Conservation (phyloP, 2,329 filamentous ascomycete genomes). For the Aaosphaeria arxii region DNA sequence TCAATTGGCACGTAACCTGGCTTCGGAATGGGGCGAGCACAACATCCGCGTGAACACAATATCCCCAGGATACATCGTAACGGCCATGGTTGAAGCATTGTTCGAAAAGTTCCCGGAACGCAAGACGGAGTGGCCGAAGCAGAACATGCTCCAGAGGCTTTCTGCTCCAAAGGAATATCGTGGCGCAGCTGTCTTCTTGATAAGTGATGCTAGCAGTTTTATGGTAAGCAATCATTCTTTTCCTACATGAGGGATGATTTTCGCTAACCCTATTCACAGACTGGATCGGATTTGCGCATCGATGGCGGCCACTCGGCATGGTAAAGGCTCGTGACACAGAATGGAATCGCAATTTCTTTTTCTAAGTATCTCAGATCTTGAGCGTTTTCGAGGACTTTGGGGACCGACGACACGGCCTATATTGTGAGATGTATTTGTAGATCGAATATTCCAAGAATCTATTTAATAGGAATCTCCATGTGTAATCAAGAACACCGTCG, state of each 20-base stretch:
- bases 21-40: slow-evolving; percentile 68
- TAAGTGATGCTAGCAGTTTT: slow-evolving; percentile 40
- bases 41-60: slow-evolving; percentile 79
- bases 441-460: too few species aligned
- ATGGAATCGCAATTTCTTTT: too few species aligned
- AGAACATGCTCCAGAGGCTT: slow-evolving; percentile 71
- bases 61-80: slow-evolving; percentile 76
- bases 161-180: slow-evolving; percentile 36
- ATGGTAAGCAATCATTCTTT: slow-evolving; percentile 21
- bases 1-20: slow-evolving; percentile 68
- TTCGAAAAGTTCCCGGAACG: slow-evolving; percentile 73
- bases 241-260: background rate
- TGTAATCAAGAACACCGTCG: too few species aligned
- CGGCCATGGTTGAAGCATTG: slow-evolving; percentile 77
- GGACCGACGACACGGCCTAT: too few species aligned
- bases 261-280: slow-evolving; percentile 14
- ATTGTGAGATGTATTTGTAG: too few species aligned
- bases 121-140: slow-evolving; percentile 66
- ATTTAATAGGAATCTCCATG: too few species aligned
- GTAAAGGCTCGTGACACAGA: slow-evolving; percentile 13
- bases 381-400: too few species aligned
- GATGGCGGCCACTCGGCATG: slow-evolving; percentile 39
- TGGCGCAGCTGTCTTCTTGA: slow-evolving; percentile 37
- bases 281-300: slow-evolving; percentile 36
- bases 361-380: too few species aligned